A percentile compares a stretch with the other conserved stretches of the same genome.
These are phyloP conservation scores for Porogramme epimiltina DNA, from an alignment of 1,284 basidiomycete genomes.

Conservation along the genomic window DNA sequence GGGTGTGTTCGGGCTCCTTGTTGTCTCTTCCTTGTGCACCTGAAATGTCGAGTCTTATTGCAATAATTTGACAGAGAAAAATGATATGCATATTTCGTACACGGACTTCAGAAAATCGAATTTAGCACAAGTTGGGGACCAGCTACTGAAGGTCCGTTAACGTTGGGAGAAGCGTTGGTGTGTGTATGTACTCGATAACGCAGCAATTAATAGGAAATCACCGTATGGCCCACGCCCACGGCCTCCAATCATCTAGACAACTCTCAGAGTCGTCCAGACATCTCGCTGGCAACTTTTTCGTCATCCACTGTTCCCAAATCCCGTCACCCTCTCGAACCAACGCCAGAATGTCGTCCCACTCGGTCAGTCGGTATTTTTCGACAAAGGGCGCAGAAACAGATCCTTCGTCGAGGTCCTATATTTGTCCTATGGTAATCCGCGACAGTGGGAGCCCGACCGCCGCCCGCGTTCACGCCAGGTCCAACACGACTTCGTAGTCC, in stretches of 20 bases:
- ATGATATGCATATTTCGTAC: too few relatives aligned
- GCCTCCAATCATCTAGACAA: not conserved
- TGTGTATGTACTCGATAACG: too few relatives aligned
- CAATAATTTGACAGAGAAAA: not conserved
- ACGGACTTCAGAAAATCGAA: too few relatives aligned
- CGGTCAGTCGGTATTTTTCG: not conserved
- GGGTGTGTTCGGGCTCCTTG: too few relatives aligned
- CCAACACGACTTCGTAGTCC: not conserved
- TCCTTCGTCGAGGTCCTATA: not conserved
- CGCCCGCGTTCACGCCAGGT: not conserved
- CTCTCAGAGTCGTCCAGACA: not conserved
- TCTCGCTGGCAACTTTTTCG: not conserved
- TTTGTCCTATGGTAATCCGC: not conserved
- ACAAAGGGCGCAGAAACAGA: not conserved
- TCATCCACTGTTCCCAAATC: not conserved
- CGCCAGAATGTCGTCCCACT: not conserved
- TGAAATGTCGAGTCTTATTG: not conserved
- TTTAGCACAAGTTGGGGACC: too few relatives aligned
- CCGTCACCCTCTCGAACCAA: not conserved
- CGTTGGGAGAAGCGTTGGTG: too few relatives aligned
- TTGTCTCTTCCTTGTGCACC: too few relatives aligned
- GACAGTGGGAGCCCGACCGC: not conserved
- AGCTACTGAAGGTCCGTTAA: too few relatives aligned
- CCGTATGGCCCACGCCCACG: not conserved
- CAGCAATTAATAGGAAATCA: too few relatives aligned